These are phyloP conservation scores for Saccharomyces pastorianus DNA, from an alignment of 1,139 yeast genomes.

Conservation along the genomic window DNA sequence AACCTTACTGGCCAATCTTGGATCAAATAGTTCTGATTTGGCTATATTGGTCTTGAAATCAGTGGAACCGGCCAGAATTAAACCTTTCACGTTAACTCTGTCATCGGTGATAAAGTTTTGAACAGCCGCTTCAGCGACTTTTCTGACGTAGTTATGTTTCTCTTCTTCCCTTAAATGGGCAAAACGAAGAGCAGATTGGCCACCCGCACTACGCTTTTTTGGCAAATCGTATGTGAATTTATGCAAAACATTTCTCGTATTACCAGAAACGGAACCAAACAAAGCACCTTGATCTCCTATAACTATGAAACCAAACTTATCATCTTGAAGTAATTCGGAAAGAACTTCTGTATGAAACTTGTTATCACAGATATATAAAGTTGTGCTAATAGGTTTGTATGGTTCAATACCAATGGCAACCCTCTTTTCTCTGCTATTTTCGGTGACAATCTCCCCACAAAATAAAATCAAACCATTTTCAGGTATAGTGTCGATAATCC, in stretches of 20 bases:
- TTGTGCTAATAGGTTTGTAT: conserved; percentile 95
- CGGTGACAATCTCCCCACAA: conserved; percentile 97
- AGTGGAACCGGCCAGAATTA: conserved; percentile 96
- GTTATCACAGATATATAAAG: conserved; percentile 91
- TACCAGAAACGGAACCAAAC: conserved; percentile 94
- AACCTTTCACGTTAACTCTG: conserved; percentile 87
- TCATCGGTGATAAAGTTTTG: conserved; percentile 90
- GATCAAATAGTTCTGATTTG: conserved; percentile 87
- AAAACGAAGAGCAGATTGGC: conserved; percentile 98
- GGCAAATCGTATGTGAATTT: conserved; percentile 96
- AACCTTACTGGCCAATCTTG: conserved; percentile 78
- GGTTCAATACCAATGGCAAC: conserved; percentile 94
- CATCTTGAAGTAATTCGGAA: conserved; percentile 90
- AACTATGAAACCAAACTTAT: conserved; percentile 90
- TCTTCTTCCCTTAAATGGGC: conserved; percentile 97
- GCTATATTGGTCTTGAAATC: conserved; percentile 93
- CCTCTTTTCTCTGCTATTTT: conserved; percentile 94
- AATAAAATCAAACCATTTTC: conserved; percentile 89
- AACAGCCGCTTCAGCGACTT: conserved; percentile 96
- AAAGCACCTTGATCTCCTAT: conserved; percentile 99
- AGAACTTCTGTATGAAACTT: conserved; percentile 97
- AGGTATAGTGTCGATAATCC: conserved; percentile 82
- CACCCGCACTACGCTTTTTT: conserved; percentile 99
- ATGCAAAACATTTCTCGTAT: conserved; percentile 91
- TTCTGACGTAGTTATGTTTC: conserved; percentile 95